These are phyloP conservation scores for Nicotiana otophora DNA, from an alignment of 257 asterid genomes.

Conservation along the genomic window DNA sequence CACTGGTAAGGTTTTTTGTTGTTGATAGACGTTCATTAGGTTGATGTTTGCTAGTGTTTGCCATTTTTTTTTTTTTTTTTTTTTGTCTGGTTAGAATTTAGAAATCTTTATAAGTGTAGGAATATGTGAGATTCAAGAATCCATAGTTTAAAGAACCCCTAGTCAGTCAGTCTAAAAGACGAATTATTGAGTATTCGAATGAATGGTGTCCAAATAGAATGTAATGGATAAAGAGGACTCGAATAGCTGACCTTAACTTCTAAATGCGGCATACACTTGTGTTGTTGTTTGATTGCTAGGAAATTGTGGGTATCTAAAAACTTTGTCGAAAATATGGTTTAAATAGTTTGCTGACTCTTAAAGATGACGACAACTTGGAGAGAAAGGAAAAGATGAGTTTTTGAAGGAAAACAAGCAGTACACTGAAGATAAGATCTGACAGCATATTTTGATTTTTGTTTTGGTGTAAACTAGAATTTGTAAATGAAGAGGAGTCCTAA, in stretches of 20 bases:
- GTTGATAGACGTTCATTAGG: not conserved
- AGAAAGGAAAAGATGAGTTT: too few relatives aligned
- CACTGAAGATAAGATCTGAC: too few relatives aligned
- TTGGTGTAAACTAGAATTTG: too few relatives aligned
- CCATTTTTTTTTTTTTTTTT: not conserved
- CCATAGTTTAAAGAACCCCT: not conserved
- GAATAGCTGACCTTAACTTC: not conserved
- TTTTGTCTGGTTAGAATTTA: not conserved
- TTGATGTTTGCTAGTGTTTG: not conserved
- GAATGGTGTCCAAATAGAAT: not conserved
- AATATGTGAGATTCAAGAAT: not conserved
- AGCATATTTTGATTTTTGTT: too few relatives aligned
- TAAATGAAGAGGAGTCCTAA: too few relatives aligned
- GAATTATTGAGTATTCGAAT: not conserved
- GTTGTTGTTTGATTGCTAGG: not conserved
- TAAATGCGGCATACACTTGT: not conserved
- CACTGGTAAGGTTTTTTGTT: not conserved
- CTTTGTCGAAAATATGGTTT: not conserved
- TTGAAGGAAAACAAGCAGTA: too few relatives aligned
- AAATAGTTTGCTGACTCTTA: not conserved
- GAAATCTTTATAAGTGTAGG: not conserved
- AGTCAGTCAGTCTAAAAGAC: not conserved
- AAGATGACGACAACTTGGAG: not conserved
- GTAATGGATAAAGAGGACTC: not conserved
- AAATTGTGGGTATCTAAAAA: not conserved